phyloP scores from a whole-genome alignment of 2,329 filamentous ascomycete species.

The Fragosphaeria purpurea region DNA sequence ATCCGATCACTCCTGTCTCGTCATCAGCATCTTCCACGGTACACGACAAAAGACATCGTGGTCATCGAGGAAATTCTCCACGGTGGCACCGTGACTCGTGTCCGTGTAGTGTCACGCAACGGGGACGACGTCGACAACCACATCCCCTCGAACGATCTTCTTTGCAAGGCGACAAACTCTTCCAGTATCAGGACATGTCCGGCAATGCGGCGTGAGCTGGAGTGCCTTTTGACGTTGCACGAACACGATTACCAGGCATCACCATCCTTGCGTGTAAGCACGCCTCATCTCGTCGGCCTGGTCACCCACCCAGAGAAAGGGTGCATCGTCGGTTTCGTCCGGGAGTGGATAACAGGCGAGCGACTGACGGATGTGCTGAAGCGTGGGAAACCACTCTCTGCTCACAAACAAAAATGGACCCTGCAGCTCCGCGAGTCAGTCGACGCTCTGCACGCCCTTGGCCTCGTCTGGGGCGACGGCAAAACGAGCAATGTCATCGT shows the following conservation, averaged over 20 bases:
- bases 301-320: not conserved
- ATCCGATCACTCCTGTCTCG: not conserved
- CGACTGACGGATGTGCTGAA: not conserved
- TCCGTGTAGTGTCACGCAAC: not conserved
- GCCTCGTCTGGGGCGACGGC: conserved; percentile 22
- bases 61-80: not conserved
- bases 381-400: not conserved
- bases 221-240: not conserved
- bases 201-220: not conserved
- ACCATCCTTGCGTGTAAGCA: not conserved
- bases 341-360: not conserved
- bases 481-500: conserved; percentile 24
- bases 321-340: not conserved
- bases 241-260: not conserved
- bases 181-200: not conserved
- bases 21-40: not conserved
- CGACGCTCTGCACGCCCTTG: conserved; percentile 16
- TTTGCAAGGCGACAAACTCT: not conserved
- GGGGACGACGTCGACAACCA: not conserved
- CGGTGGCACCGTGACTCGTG: not conserved
- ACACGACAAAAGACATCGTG: not conserved
- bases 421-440: conserved; percentile 18
- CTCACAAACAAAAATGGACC: not conserved
- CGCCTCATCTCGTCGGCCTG: not conserved
- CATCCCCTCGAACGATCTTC: not conserved